phyloP scores from a whole-genome alignment of 2,329 filamentous ascomycete species.

The Penicillium rolfsii region DNA sequence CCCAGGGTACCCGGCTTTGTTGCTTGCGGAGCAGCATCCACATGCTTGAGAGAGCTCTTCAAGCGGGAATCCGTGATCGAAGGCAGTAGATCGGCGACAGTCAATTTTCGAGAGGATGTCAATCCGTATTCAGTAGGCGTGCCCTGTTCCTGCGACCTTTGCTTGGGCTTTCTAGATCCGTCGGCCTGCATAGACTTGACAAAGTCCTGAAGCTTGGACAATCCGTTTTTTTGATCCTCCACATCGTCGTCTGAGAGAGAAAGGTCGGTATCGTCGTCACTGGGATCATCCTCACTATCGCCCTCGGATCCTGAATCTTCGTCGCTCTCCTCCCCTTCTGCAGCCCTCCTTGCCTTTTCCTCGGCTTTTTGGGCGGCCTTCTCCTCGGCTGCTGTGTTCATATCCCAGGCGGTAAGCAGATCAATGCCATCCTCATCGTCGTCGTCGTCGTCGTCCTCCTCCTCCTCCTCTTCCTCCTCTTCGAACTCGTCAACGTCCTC shows the following conservation, averaged over 20 bases:
- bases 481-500: slow-evolving; percentile 55
- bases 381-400: slow-evolving; percentile 50
- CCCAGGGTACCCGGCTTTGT: slow-evolving; percentile 62
- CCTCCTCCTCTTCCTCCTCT: slow-evolving; percentile 50
- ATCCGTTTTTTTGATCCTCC: slow-evolving; percentile 53
- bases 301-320: slow-evolving; percentile 49
- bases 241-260: slow-evolving; percentile 53
- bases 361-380: slow-evolving; percentile 41
- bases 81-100: slow-evolving; percentile 73
- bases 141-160: slow-evolving; percentile 59
- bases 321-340: slow-evolving; percentile 38
- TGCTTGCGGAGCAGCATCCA: slow-evolving; percentile 53
- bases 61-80: slow-evolving; percentile 73
- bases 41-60: slow-evolving; percentile 77
- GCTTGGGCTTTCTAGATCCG: slow-evolving; percentile 37
- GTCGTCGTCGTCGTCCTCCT: slow-evolving; percentile 62
- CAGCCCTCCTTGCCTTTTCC: slow-evolving; percentile 34
- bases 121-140: slow-evolving; percentile 64
- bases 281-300: slow-evolving; percentile 49
- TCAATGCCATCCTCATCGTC: slow-evolving; percentile 67
- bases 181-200: slow-evolving; percentile 65
- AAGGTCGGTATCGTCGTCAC: slow-evolving; percentile 43
- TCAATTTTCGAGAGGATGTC: slow-evolving; percentile 68
- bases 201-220: slow-evolving; percentile 68
- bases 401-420: slow-evolving; percentile 64